Evolutionary conservation across 2,329 filamentous ascomycete genomes (phyloP).

Genomic region (Sordariomycetes sp.): DNA sequence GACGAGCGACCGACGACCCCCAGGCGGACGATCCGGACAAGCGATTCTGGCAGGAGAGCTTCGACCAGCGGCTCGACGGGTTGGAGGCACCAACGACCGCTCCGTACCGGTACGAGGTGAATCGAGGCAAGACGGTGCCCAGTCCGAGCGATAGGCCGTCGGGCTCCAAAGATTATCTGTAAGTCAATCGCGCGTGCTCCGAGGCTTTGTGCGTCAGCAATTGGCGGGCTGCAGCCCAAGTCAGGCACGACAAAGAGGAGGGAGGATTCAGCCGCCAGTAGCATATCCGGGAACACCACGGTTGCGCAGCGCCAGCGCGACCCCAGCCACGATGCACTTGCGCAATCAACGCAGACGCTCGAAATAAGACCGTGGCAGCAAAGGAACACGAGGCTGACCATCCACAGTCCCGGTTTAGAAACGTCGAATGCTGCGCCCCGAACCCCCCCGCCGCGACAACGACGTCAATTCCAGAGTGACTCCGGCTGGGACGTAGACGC

Average conservation of each 20-base stretch:
- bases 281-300: neutral
- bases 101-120: slow-evolving; percentile 4
- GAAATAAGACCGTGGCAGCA: neutral
- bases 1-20: neutral
- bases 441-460: too few species aligned
- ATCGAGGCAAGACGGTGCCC: slow-evolving; percentile 5
- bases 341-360: neutral
- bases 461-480: neutral
- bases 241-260: too few species aligned
- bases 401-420: slow-evolving; percentile 1
- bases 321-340: neutral
- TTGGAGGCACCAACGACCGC: neutral
- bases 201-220: neutral
- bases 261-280: too few species aligned
- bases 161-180: slow-evolving; percentile 1
- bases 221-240: neutral
- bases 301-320: neutral
- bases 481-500: neutral
- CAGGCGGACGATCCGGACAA: neutral
- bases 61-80: slow-evolving; percentile 5
- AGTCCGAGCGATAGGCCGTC: slow-evolving; percentile 1
- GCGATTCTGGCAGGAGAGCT: slow-evolving; percentile 5
- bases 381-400: neutral
- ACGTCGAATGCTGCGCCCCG: neutral
- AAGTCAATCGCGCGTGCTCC: neutral